Base-by-base conservation (phyloP, 306 rosid species). In the Sicyos edulis region DNA sequence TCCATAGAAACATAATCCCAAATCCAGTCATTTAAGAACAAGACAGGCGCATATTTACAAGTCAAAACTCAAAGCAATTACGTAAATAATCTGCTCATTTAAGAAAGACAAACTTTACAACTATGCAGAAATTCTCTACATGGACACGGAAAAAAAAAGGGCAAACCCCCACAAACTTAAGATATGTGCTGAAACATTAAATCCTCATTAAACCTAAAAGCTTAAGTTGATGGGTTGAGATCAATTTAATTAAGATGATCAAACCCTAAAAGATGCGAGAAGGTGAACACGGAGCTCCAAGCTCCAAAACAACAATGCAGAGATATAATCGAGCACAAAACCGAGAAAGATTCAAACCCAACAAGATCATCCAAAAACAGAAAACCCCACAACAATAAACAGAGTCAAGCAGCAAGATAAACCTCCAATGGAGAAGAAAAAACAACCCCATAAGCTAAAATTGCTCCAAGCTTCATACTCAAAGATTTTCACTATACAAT, bases 1-100 rank as follows among this genome's bases (percentile, higher is more conserved):
- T 64, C 47, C 52, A 40, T 32, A n/a, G 70, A 64, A 40, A 65
- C 51, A n/a, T 17, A 65, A 65, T 47, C 71, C 49, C 71, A 65
- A 42, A 44, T 42, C 45, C 22, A 11, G 54, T 19, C 47, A 42
- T 42, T 19, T 44, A 44, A 42, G 24, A 65, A n/a, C 34, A 65
- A 20, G 17, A 65, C 37, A 19, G 11, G 13, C 17, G 19, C 37
- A 45, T 19, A 8, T 65, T 65, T 42, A 67, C 72, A 45, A 67
- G 72, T 60, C 66, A 60, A 29, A 59, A 59, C 45, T 47, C 56
- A 49, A 47, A 47, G 42, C 20, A 47, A 47, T 22, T 34, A 67
- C 66, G 6, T 15, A 5, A 60, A 60, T 60, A 60, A 11, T 29
- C 66, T 26, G 16, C 6, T 57, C 37, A 9, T 57, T 12, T 24